Evolutionary conservation across 78 protist species (phyloP), one percentile per base, ranked within the genome.

Genomic region (Pelomyxa schiedti): DNA sequence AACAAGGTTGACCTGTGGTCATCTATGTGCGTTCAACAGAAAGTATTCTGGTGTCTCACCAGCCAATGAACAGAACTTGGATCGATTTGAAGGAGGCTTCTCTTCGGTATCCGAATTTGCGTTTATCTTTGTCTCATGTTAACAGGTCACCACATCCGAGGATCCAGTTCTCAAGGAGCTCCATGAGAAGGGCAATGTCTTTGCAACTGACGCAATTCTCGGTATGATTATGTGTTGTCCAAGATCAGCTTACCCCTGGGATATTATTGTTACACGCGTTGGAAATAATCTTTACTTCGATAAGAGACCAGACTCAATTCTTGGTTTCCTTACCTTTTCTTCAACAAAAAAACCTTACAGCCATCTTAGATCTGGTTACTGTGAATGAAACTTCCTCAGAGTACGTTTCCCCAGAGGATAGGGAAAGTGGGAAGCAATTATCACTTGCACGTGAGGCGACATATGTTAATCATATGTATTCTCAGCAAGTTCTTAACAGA

Each of bases 391-490:
- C 81, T 7, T 77, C 76, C n/a, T 9, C 1, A 16, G 74, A 67
- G 41, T 78, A 66, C 28, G 81, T 80, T 32, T 0, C 4, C 36
- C 81, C 64, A 3, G 90, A 80, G 30, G 81, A 53, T 16, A 79
- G 71, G 9, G 40, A 22, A 47, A 24, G n/a, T 42, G 40, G 63
- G 42, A 87, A 87, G n/a, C n/a, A n/a, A n/a, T n/a, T n/a, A 8
- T 22, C 22, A 9, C 80, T 87, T 4, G 42, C 76, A 8, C 16
- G 38, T 1, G 91, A 87, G 80, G 91, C 91, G 6, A 82, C 91
- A n/a, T 9, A 26, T 36, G 32, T 79, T 43, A 83, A 82, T 74
- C 74, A 39, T 26, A 38, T 24, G 64, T 87, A 74, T 53, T 4
- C 63, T 8, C 82, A 78, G 39, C 82, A 36, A 42, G 70, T 63